Percentiles rank a stretch among this genome's conserved stretches.
These are phyloP conservation scores for Tylopilus sp. DNA, from an alignment of 768 basidiomycete species.

Conservation along the genomic window DNA sequence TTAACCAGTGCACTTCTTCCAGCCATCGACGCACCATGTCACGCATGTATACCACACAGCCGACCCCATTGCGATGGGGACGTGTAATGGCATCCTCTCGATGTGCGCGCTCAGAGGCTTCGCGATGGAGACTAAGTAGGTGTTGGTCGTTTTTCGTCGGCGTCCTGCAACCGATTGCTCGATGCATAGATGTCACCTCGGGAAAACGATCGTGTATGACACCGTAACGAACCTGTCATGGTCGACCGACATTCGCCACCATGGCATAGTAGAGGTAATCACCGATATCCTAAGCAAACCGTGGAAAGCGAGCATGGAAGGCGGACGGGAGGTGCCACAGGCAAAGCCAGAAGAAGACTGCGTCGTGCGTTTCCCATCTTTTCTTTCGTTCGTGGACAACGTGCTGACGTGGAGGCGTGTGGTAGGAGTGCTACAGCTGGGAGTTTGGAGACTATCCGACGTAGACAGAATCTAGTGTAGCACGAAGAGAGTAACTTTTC, in stretches of 20 bases:
- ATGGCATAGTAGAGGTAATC: constrained; percentile 77
- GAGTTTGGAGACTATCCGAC: constrained; percentile 52
- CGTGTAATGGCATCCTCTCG: constrained; percentile 77
- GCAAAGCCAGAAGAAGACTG: constrained; percentile 59
- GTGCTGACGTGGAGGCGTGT: neutral
- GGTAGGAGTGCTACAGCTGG: constrained; percentile 71
- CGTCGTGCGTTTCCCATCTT: constrained; percentile 47
- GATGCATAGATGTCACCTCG: constrained; percentile 70
- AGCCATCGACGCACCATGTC: constrained; percentile 75
- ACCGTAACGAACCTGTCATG: constrained; percentile 85
- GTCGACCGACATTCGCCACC: constrained; percentile 78
- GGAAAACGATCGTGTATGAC: constrained; percentile 85
- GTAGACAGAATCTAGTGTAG: constrained; percentile 1
- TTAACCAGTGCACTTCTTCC: neutral
- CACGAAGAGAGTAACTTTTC: neutral
- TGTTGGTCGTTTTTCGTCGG: neutral
- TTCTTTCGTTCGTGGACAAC: neutral
- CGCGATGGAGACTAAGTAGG: constrained; percentile 75
- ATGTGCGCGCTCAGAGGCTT: constrained; percentile 87
- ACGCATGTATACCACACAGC: constrained; percentile 94
- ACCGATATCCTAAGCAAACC: constrained; percentile 66
- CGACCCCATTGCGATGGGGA: constrained; percentile 91
- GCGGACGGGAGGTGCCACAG: constrained; percentile 61
- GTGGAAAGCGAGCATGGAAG: constrained; percentile 64
- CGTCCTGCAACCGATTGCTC: neutral